Percentiles rank a stretch among this genome's conserved stretches.
Evolutionary conservation across 1,284 basidiomycete genomes (phyloP).

Genomic region (Schizophyllum amplum): DNA sequence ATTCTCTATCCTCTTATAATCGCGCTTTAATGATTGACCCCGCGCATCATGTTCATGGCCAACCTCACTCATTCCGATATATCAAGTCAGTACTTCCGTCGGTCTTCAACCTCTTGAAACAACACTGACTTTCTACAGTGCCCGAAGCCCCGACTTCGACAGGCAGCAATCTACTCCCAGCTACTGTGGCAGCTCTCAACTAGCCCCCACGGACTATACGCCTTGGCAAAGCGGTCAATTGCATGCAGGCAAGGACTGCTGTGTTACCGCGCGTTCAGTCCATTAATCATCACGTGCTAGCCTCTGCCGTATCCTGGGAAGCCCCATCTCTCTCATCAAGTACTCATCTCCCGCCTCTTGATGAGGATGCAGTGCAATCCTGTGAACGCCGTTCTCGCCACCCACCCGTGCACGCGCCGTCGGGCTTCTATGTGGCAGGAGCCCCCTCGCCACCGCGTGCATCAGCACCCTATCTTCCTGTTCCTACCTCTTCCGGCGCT

Average conservation of each 20-base stretch:
- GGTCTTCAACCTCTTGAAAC: no score
- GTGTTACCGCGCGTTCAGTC: not conserved
- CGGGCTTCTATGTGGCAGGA: not conserved
- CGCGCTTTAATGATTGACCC: not conserved
- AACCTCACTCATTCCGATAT: no score
- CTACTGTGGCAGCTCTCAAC: no score
- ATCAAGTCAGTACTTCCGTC: no score
- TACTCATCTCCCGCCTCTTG: not conserved
- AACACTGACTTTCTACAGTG: no score
- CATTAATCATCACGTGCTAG: not conserved
- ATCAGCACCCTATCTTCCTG: not conserved
- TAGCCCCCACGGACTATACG: not conserved
- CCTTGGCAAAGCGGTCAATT: not conserved
- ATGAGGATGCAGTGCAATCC: not conserved
- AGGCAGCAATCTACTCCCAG: no score
- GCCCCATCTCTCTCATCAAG: not conserved
- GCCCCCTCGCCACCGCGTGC: not conserved
- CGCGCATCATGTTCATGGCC: not conserved
- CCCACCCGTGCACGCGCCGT: not conserved
- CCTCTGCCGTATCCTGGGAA: not conserved
- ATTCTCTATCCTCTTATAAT: not conserved
- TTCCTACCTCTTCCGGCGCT: not conserved
- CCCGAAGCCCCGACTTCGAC: no score
- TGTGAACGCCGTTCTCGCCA: not conserved
- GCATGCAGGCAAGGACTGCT: not conserved